Evolutionary conservation across 345 rosid species (phyloP), one percentile per base, ranked within the genome.

Genomic region (Sonneratia alba): DNA sequence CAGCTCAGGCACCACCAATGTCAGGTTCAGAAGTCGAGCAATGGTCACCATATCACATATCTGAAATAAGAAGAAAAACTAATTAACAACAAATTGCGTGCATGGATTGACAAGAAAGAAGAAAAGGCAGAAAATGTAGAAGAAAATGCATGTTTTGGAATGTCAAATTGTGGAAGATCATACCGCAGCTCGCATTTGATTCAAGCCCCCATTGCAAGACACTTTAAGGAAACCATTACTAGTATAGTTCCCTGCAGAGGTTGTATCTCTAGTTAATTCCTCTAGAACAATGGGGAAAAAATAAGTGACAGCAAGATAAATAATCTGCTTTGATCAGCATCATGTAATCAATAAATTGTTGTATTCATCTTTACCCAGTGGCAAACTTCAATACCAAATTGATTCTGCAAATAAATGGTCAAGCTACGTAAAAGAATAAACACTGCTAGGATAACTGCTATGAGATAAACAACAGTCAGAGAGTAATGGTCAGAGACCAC

Each of bases 101-200:
- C 55, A 70, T 67, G 74, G 16, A 27, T 14, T 13, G 37, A 59
- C 10, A n/a, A 57, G 45, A 62, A 68, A 73, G 55, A 27, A 69
- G 45, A 45, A 36, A 15, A 59, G 77, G 49, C 32, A 66, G 53
- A 71, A 40, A 79, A 71, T 34, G 75, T 74, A 67, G 71, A 77
- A 27, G 36, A 27, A 61, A 61, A 61, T 19, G 27, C 3, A 7
- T 57, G 9, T 61, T 10, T 49, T 14, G 19, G 56, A 49, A 49
- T 49, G 16, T 49, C 19, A 53, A 53, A 53, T 78, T 71, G 48
- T 18, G 49, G 72, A 78, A 82, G 73, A 21, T 78, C 95, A 51
- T 65, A 94, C 97, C 78, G 92, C 95, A 53, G 96, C 88, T 79
- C 97, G 93, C 98, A 94, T 94, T 87, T 94, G 97, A 85, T 94